Base-by-base conservation (phyloP, 2,329 filamentous ascomycete species). In the Penicillium sp. region DNA sequence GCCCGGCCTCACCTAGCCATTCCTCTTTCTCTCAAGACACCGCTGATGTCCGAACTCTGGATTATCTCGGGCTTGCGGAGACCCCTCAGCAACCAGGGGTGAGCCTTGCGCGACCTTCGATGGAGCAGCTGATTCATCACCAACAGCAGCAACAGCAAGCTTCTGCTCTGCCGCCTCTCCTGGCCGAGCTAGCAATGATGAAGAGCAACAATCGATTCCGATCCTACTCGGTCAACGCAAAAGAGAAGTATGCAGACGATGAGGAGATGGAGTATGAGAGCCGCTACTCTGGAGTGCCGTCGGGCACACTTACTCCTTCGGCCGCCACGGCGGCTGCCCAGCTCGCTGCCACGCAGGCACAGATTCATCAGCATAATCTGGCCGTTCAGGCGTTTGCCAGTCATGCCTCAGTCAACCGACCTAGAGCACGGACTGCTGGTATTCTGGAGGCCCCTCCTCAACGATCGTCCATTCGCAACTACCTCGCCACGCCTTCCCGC, bases 151-250 rank as follows among this genome's bases (percentile, higher is more conserved):
- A 75, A 56, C 73, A 75, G 49, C 72, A 75, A 57, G 70, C 75
- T 34, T 76, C 82, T 59, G 74, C 76, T 14, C 68, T 83, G 25
- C 81, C 81, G 42, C 88, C 90, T 2, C 90, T 92, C 65, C 82
- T 94, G 37, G 88, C 89, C 47, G 90, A 90, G 70, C 81, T 94
- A 61, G 88, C 88, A 62, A 89, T 91, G 73, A 85, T 91, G 66
- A 89, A 88, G 64, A 90, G 86, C 73, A 90, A 90, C 68, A 98
- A 90, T 75, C 88, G 95, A 54, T 96, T 98, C 82, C 88, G 95
- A 49, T 99, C 95, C 1, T 98, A 97, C 76, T 99, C 95, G 0
- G 95, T 99, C 65, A 99, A 99, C 76, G 96, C 96, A 57, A 97
- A 96, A 77, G 94, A 98, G 75, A 96, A 95, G 75, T 98, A 98